phyloP scores from a whole-genome alignment of 306 rosid genomes.

The Vigna nakashimae region DNA sequence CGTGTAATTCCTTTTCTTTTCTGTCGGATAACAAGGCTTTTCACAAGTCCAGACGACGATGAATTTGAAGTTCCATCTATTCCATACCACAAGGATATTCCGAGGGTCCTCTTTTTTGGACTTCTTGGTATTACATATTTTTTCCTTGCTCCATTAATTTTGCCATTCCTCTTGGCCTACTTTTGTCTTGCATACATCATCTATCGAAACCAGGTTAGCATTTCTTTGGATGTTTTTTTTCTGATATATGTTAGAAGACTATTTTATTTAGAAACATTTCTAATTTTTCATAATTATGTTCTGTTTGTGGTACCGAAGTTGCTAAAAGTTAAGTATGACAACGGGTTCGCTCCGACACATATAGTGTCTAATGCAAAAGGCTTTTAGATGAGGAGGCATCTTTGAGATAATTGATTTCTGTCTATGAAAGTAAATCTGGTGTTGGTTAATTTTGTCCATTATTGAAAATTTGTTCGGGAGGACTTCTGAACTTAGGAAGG shows the following conservation, averaged over 20 bases:
- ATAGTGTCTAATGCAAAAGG: not conserved
- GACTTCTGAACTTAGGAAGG: conserved; percentile 9
- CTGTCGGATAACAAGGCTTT: conserved; percentile 69
- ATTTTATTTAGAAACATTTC: conserved; percentile 30
- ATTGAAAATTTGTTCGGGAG: not conserved
- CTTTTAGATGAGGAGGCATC: not conserved
- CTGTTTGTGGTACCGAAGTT: not conserved
- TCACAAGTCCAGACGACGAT: conserved; percentile 48
- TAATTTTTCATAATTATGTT: not conserved
- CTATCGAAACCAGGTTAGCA: conserved; percentile 83
- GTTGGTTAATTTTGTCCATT: not conserved
- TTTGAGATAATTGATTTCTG: not conserved
- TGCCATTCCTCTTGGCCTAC: conserved; percentile 87
- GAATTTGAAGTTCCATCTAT: conserved; percentile 76
- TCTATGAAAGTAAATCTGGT: not conserved
- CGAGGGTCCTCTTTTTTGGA: conserved; percentile 85
- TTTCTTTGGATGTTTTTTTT: conserved; percentile 9
- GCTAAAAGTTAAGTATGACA: not conserved
- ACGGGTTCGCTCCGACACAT: too few species aligned
- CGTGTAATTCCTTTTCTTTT: conserved; percentile 68
- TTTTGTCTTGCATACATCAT: conserved; percentile 79
- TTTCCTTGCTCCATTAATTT: conserved; percentile 92
- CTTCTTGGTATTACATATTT: conserved; percentile 95
- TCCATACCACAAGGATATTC: conserved; percentile 73
- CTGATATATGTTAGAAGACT: conserved; percentile 22